Conservation (phyloP, 139 green algal genomes). For the Bryopsis sp. region DNA sequence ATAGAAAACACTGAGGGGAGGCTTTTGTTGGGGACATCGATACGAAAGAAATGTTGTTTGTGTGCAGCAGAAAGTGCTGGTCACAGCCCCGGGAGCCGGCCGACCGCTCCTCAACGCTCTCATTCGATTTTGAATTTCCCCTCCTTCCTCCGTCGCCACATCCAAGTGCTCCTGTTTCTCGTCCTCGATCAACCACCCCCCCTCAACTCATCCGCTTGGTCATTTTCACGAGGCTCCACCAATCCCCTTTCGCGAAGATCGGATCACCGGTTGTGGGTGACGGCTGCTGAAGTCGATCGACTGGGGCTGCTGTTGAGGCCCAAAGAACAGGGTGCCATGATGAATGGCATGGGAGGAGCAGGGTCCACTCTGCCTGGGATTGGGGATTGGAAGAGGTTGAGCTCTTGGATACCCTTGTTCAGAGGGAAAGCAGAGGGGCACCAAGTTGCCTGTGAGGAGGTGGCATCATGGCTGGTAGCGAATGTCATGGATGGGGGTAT, state of each 20-base stretch:
- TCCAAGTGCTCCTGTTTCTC: not conserved
- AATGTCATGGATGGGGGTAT: not conserved
- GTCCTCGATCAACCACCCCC: not conserved
- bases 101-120: not conserved
- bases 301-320: slow-evolving; percentile 5
- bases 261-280: not conserved
- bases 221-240: not conserved
- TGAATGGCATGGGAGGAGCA: not conserved
- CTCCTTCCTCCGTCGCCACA: slow-evolving; percentile 2
- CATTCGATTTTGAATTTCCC: not conserved
- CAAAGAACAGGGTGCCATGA: not conserved
- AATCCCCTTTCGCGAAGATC: not conserved
- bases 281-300: not conserved
- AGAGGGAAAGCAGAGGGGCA: not conserved
- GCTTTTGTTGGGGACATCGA: not conserved
- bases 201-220: not conserved
- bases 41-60: not conserved
- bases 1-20: not conserved
- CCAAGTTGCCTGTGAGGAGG: not conserved
- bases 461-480: not conserved
- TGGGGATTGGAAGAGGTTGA: slow-evolving; percentile 3
- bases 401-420: not conserved
- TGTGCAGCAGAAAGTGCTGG: not conserved
- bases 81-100: not conserved
- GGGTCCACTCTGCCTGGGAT: not conserved